Percentiles rank a stretch among this genome's conserved stretches.
These are phyloP conservation scores for Acanthamoeba sp. DNA, from an alignment of 208 protist species.

Conservation along the genomic window DNA sequence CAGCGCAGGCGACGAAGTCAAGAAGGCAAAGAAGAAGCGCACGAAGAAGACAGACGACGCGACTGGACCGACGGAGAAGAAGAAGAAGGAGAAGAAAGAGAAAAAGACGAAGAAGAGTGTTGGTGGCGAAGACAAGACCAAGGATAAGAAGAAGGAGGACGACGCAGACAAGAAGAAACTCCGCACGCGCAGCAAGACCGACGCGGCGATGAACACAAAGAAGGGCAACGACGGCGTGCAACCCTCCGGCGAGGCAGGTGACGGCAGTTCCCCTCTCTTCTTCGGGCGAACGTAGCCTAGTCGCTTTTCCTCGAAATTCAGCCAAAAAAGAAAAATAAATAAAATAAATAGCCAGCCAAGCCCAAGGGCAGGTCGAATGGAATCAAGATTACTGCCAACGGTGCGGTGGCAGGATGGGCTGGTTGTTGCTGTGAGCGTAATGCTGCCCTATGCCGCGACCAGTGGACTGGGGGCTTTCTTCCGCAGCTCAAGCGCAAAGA, in stretches of 20 bases:
- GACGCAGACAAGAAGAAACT: background rate
- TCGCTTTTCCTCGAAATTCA: too few relatives aligned
- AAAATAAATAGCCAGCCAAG: too few relatives aligned
- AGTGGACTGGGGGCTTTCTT: background rate
- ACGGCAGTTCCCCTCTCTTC: background rate
- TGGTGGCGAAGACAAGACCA: background rate
- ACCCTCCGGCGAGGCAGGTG: background rate
- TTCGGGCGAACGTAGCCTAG: background rate
- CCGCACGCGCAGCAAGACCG: background rate
- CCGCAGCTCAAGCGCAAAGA: constrained; percentile 2
- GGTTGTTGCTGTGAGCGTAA: background rate
- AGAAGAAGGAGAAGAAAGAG: constrained; percentile 2
- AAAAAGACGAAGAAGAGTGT: background rate
- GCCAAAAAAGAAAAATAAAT: too few relatives aligned
- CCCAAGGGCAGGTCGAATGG: too few relatives aligned
- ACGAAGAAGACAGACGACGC: background rate
- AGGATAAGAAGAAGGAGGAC: constrained; percentile 1
- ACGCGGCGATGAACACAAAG: background rate
- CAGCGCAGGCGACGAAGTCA: background rate
- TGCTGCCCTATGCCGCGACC: background rate
- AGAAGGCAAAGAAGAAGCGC: background rate
- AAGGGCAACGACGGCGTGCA: background rate
- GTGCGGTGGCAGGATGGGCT: background rate
- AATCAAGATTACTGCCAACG: too few relatives aligned
- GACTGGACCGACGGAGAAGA: background rate